Evolutionary conservation across 1,139 yeast species (phyloP).

Genomic region (Candida neerlandica): DNA sequence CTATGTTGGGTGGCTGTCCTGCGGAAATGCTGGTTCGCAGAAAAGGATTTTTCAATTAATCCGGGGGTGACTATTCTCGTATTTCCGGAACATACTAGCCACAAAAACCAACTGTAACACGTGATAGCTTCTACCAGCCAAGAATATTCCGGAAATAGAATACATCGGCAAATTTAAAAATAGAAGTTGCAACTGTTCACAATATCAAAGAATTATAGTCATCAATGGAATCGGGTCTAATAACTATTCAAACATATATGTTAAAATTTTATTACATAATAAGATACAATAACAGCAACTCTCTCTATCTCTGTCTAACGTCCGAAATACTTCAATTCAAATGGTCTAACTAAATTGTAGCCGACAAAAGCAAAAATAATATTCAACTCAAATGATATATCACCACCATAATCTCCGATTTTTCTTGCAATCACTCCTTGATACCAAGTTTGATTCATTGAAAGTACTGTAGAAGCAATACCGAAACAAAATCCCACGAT

Average conservation of each 20-base stretch:
- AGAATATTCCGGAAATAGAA: too few relatives aligned
- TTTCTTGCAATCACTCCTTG: constrained; percentile 28
- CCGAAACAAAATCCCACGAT: constrained; percentile 29
- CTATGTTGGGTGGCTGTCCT: too few relatives aligned
- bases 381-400: constrained; percentile 31
- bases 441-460: constrained; percentile 36
- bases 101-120: too few relatives aligned
- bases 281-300: neutral
- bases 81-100: too few relatives aligned
- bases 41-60: too few relatives aligned
- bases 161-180: too few relatives aligned
- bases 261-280: neutral
- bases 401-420: constrained; percentile 25
- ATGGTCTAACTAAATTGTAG: constrained; percentile 27
- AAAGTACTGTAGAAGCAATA: constrained; percentile 29
- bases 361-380: constrained; percentile 28
- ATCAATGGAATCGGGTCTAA: neutral
- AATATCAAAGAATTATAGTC: too few relatives aligned
- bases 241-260: neutral
- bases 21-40: too few relatives aligned
- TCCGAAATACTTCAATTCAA: constrained; percentile 28
- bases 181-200: too few relatives aligned
- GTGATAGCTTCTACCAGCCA: too few relatives aligned
- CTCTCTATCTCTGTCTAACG: too few relatives aligned
- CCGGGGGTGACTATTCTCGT: too few relatives aligned